Evolutionary conservation across 495 filamentous ascomycete species (phyloP).

Genomic region (Diplogelasinospora grovesii): DNA sequence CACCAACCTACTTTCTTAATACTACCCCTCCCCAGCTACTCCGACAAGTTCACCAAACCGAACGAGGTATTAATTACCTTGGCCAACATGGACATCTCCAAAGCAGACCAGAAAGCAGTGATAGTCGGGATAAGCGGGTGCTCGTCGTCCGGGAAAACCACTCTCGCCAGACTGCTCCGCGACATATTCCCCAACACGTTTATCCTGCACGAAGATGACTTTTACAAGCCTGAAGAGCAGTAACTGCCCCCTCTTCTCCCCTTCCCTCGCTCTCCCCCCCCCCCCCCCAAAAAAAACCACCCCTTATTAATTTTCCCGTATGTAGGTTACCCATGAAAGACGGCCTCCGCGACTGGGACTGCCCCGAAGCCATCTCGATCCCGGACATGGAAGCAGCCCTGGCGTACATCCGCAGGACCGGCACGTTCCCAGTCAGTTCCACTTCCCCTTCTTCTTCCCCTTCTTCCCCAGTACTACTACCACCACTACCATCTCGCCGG

Average conservation of each 20-base stretch:
- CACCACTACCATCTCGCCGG: conserved; percentile 5
- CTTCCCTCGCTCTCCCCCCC: background rate
- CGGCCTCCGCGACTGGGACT: conserved; percentile 82
- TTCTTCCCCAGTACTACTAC: conserved; percentile 1
- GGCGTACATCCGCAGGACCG: conserved; percentile 54
- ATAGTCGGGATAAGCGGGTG: conserved; percentile 69
- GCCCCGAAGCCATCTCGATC: conserved; percentile 63
- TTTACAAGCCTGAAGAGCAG: conserved; percentile 73
- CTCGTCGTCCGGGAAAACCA: conserved; percentile 76
- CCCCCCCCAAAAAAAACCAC: background rate
- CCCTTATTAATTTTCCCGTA: background rate
- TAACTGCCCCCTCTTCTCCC: conserved; percentile 24
- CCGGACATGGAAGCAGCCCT: conserved; percentile 55
- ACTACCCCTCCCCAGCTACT: too few species aligned
- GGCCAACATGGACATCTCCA: conserved; percentile 23
- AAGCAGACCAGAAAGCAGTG: conserved; percentile 46
- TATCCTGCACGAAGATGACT: conserved; percentile 90
- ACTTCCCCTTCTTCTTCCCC: conserved; percentile 9
- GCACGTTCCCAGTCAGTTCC: conserved; percentile 52
- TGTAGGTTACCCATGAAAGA: conserved; percentile 42
- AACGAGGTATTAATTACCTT: too few species aligned
- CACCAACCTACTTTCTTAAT: too few species aligned
- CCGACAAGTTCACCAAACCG: too few species aligned
- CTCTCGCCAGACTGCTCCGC: conserved; percentile 65
- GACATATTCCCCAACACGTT: conserved; percentile 65